These are phyloP conservation scores for Tetragonia tetragonoides DNA, from an alignment of 148 eudicot species.

Conservation along the genomic window DNA sequence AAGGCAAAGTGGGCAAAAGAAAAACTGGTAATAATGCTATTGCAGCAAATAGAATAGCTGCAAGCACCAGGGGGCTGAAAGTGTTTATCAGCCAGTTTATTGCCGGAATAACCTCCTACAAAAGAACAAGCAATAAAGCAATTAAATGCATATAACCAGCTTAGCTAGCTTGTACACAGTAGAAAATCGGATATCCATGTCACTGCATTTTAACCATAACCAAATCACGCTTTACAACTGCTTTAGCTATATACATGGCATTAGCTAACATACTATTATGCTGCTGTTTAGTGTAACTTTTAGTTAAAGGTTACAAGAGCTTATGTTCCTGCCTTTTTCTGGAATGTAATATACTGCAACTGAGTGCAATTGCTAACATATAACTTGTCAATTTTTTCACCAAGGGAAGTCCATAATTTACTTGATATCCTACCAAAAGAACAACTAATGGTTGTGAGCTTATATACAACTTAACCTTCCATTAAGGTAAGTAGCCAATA, in stretches of 20 bases:
- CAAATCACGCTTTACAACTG: neutral
- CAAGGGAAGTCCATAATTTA: too few relatives aligned
- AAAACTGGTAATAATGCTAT: slow-evolving; percentile 65
- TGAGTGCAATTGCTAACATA: neutral
- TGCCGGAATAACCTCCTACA: slow-evolving; percentile 64
- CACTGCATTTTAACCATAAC: neutral
- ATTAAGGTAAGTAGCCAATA: too few relatives aligned
- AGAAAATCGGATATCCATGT: neutral
- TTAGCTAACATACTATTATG: neutral
- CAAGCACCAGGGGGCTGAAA: slow-evolving; percentile 57
- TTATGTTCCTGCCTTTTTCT: neutral
- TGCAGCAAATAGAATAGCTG: slow-evolving; percentile 59
- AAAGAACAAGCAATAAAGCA: neutral
- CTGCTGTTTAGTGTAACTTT: neutral
- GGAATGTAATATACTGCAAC: neutral
- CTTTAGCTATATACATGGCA: neutral
- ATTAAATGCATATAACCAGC: neutral
- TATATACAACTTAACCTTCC: neutral
- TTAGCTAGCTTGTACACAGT: neutral
- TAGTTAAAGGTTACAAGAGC: neutral
- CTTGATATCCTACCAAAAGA: too few relatives aligned
- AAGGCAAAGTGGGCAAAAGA: slow-evolving; percentile 70
- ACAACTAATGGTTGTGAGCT: neutral
- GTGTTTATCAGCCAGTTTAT: slow-evolving; percentile 63
- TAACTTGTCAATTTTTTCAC: too few relatives aligned